Evolutionary conservation across 768 basidiomycete genomes (phyloP), one percentile per base, ranked within the genome.

Genomic region (Termitomyces sp.): DNA sequence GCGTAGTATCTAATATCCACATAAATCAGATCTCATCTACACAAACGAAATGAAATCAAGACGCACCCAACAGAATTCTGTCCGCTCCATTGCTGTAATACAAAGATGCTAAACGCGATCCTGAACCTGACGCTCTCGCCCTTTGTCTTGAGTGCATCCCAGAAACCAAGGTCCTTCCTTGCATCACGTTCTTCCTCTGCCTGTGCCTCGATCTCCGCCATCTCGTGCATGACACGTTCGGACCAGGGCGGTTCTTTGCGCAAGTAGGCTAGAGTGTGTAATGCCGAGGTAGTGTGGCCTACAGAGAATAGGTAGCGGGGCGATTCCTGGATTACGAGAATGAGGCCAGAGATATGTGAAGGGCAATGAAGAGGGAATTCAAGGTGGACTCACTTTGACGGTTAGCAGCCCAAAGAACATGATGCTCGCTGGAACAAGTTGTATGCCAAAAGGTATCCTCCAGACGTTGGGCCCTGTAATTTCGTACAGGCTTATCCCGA

Each of bases 31-130:
- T 25, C 23, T 25, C 42, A 43, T 43, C 21, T 23, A 23, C 12
- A 12, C 21, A 16, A 21, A 42, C 41, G 19, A 5, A 57, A 31
- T 19, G 17, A 44, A 29, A 43, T 2, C 5, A 17, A 59, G 12
- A 63, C 75, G 38, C 58, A 81, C 78, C 75, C 76, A 59, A 94
- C 87, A 1, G 86, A 85, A 70, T 95, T 91, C 68, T 94, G 92
- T 1, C 92, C 92, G 41, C 81, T 80, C 86, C 86, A 92, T 65
- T 94, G 90, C 62, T 93, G 92, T 14, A 92, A 73, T 54, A 89
- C 68, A 75, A 92, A 92, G 56, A 91, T 90, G 23, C 79, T 68
- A 62, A 89, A 85, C 1, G 92, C 92, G 64, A 95, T 92, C 16
- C 86, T 73, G 73, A 94, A 94, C 27, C 93, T 85, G 59, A 86